Base-by-base conservation (phyloP, 2,329 filamentous ascomycete genomes). In the Trichoderma simmonsii region DNA sequence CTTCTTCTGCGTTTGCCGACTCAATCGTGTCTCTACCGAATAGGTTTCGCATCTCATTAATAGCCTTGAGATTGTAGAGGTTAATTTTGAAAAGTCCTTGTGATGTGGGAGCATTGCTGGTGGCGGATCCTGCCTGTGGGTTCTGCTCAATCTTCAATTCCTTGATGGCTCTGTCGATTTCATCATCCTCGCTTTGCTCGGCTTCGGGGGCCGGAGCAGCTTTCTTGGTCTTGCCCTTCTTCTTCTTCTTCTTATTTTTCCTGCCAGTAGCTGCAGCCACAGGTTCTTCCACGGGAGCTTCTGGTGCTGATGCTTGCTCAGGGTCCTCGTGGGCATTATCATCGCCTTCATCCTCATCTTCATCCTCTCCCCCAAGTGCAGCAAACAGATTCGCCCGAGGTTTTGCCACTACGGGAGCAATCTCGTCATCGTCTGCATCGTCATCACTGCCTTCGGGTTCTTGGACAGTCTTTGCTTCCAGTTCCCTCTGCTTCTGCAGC, bases 41-140 rank as follows among this genome's bases (percentile, higher is more conserved):
- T 3, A 90, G 80, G 34, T 83, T 84, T 65, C 87, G 91, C 94
- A 99, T 98, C 83, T 99, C 96, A 77, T 97, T 97, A 43, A 91
- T 86, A 8, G 93, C 93, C 79, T 95, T 95, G 12, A 99, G 87
- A 76, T 94, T 89, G 75, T 92, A 88, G 0, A 91, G 88, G 75
- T 87, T 87, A 76, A 88, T 84, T 34, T 82, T 80, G 2, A 89
- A 79, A 4, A 88, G 81, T 34, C 82, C 77, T 71, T 82, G 83
- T 56, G 82, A 78, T 14, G 80, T 76, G 14, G 78, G 67, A 24
- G 71, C 63, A 32, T 73, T 56, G 18, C 74, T 71, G 61, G 39
- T 30, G 4, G 67, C 26, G 5, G 73, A 63, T 15, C 72, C 65
- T 39, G 74, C 30, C 14, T 71, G 62, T 8, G 36, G 60, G 6